Base-by-base conservation (phyloP, 768 basidiomycete species). In the Lentinula sp. region DNA sequence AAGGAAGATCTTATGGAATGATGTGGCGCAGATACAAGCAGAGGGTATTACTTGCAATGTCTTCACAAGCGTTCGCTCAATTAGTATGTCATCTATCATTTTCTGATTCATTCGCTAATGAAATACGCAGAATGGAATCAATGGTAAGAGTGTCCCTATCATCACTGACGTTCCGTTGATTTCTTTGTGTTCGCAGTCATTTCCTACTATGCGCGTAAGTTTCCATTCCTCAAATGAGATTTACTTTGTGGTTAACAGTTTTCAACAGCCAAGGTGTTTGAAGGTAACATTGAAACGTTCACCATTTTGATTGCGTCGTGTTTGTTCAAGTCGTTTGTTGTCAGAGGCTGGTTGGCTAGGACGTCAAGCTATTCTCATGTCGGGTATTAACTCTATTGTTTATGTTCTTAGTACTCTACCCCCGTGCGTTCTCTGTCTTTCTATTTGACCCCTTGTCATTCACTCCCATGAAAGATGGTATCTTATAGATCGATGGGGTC, bases 271-370 rank as follows among this genome's bases (percentile, higher is more conserved):
- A 82, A 91, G 49, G 94, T 98, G 7, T 98, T 98, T 67, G 93
- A 97, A 82, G 88, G 93, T 91, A 68, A 54, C 13, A 5, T 37
- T 4, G 2, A 5, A 16, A 2, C 11, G 32, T 18, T 32, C 16
- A 5, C 37, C 4, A 18, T 59, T 16, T 48, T 48, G 15, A 15
- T 16, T 34, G 2, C 0, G 31, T n/a, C 8, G 18, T 59, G 11
- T 51, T 32, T 28, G 42, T 2, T 23, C 35, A 54, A 68, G 61
- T 69, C 53, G 31, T 61, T 45, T 52, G 59, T 62, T 37, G 43
- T 28, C 70, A 94, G 93, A 89, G 79, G 95, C 95, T 57, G 95
- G 95, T 61, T 98, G 95, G 94, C 80, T 95, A 60, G 95, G 95
- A 15, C 83, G 95, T 45, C 85, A 96, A 68, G 95, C 95, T 13